Conservation (phyloP, 2,329 filamentous ascomycete species). For the Colletotrichum agaves region DNA sequence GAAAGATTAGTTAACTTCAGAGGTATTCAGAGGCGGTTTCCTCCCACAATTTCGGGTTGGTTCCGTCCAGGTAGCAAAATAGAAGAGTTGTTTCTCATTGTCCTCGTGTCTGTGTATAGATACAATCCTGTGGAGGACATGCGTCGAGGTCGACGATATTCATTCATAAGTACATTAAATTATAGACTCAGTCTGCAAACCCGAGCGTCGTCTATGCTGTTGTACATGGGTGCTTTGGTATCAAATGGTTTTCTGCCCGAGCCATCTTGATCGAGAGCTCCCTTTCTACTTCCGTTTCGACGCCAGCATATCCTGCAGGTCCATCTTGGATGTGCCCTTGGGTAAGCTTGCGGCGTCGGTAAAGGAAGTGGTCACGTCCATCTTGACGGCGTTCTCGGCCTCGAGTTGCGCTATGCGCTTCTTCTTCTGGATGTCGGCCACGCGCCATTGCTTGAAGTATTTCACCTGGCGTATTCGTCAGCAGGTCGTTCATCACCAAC, state of each 20-base stretch:
- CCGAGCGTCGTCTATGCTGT: not conserved
- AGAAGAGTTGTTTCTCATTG: constrained; percentile 26
- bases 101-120: not conserved
- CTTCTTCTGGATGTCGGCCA: constrained; percentile 90
- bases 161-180: constrained; percentile 34
- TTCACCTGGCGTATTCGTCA: constrained; percentile 70
- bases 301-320: constrained; percentile 54
- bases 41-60: constrained; percentile 5
- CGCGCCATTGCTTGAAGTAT: constrained; percentile 97
- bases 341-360: constrained; percentile 30
- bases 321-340: constrained; percentile 47
- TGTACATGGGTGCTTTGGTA: constrained; percentile 27
- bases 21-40: constrained; percentile 22
- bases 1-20: constrained; percentile 17
- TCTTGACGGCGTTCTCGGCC: constrained; percentile 75
- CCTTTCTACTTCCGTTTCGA: constrained; percentile 26
- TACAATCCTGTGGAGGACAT: not conserved
- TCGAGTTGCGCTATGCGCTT: constrained; percentile 80
- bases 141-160: not conserved
- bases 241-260: not conserved
- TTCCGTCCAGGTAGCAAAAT: constrained; percentile 29
- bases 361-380: constrained; percentile 56
- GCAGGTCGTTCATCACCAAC: too few relatives aligned
- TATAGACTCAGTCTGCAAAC: not conserved
- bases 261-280: not conserved